Percentiles rank a stretch among this genome's conserved stretches.
phyloP scores from a whole-genome alignment of 495 filamentous ascomycete genomes.

The Annulohypoxylon maeteangense region DNA sequence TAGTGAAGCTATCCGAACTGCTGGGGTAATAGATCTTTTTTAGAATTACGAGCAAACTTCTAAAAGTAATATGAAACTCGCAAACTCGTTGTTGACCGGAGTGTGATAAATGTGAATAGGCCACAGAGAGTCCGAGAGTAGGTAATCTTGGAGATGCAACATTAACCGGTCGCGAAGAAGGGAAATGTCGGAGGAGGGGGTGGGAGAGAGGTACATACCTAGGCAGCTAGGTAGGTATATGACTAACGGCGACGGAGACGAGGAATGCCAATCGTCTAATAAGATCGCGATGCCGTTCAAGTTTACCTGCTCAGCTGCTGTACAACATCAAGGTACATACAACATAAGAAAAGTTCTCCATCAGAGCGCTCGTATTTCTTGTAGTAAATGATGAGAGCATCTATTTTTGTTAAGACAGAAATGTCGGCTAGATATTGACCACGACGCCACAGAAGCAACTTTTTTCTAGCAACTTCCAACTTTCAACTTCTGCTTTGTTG shows the following conservation, averaged over 20 bases:
- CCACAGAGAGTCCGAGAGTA: background rate
- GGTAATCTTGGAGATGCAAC: conserved; percentile 9
- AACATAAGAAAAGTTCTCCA: conserved; percentile 20
- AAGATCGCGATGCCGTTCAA: background rate
- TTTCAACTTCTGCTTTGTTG: conserved; percentile 1
- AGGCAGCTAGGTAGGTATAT: conserved; percentile 3
- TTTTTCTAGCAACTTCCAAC: conserved; percentile 12
- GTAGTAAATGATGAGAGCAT: background rate
- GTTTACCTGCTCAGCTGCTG: background rate
- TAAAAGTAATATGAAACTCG: background rate
- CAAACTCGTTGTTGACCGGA: background rate
- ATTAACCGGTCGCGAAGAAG: background rate
- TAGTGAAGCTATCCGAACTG: background rate
- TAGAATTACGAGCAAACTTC: background rate
- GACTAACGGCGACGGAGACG: background rate
- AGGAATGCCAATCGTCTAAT: background rate
- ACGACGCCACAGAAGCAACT: conserved; percentile 30
- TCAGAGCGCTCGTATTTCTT: conserved; percentile 21
- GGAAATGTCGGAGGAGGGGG: background rate
- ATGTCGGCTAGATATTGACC: conserved; percentile 4
- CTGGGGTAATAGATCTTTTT: background rate
- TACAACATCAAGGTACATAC: background rate
- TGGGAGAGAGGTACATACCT: too few species aligned
- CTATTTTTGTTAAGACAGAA: conserved; percentile 15
- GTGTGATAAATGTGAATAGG: background rate